A percentile compares a stretch with the other conserved stretches of the same genome.
phyloP scores from a whole-genome alignment of 1,139 yeast genomes.

The Sugiyamaella japonica region DNA sequence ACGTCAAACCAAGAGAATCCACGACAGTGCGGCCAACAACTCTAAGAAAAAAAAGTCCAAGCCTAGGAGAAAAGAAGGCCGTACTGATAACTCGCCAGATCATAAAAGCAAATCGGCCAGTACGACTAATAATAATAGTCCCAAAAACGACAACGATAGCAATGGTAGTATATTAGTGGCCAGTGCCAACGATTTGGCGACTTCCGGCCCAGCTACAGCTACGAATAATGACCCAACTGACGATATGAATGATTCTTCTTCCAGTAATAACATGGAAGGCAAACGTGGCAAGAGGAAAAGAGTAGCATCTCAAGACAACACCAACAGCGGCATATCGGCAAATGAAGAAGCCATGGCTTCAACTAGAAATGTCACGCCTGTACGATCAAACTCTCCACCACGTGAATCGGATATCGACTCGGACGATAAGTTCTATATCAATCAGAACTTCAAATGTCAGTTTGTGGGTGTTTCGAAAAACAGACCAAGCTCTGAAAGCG shows the following conservation, averaged over 20 bases:
- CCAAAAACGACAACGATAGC: slow-evolving; percentile 5
- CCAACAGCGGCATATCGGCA: not conserved
- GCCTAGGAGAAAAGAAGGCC: slow-evolving; percentile 6
- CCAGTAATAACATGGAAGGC: not conserved
- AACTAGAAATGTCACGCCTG: slow-evolving; percentile 1
- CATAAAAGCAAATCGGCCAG: not conserved
- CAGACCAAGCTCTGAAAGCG: slow-evolving; percentile 5
- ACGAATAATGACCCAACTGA: not conserved
- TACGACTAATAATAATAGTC: slow-evolving; percentile 1
- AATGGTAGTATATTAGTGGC: not conserved
- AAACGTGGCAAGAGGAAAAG: slow-evolving; percentile 15
- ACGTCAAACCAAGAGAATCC: slow-evolving; percentile 32
- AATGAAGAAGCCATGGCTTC: not conserved
- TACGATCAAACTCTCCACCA: slow-evolving; percentile 4
- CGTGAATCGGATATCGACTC: slow-evolving; percentile 10
- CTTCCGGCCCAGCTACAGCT: not conserved
- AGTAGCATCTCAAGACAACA: not conserved
- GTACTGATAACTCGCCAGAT: slow-evolving; percentile 10
- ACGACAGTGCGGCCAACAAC: not conserved
- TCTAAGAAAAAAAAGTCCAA: slow-evolving; percentile 7
- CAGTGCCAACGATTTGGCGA: not conserved
- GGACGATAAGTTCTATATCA: slow-evolving; percentile 8
- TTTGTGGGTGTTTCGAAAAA: slow-evolving; percentile 9
- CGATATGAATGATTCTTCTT: slow-evolving; percentile 1
- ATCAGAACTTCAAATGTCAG: slow-evolving; percentile 11